Evolutionary conservation across 2,329 filamentous ascomycete species (phyloP), one percentile per base, ranked within the genome.

Genomic region (Trichoderma koningiopsis): DNA sequence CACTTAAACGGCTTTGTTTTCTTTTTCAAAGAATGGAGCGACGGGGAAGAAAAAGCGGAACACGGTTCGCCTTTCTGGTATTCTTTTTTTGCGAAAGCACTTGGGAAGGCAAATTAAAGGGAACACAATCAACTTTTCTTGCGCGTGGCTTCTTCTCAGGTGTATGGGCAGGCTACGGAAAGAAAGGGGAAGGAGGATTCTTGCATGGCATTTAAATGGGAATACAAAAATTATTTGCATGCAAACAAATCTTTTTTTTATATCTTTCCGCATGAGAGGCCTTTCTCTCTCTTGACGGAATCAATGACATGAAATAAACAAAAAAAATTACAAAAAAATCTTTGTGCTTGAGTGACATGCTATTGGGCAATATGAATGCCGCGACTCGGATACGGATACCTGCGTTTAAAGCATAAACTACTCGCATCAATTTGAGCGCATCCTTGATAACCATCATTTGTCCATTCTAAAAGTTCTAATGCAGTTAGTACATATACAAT

Each of bases 161-260:
- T 79, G 78, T 79, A 79, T 77, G 77, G 40, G 76, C 75, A 79
- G 77, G 77, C 77, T 78, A 76, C 77, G 74, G 77, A 49, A 49
- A 24, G 22, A 49, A 24, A 49, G 22, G 75, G 73, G 53, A 43
- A 35, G 49, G 61, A 49, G 62, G 53, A 37, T 47, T 60, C 67
- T 70, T 78, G 76, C 79, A 80, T 78, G 78, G 78, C 78, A 79
- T 79, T 76, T 76, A 75, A 77, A 49, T 76, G 75, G 78, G 77
- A 79, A 78, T 67, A 72, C 56, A 68, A 69, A 65, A 61, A 70
- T 24, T 47, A 64, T 55, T 69, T 76, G 75, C 77, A 77, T 80
- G 76, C 76, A 79, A 76, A 76, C 27, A 49, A 66, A 69, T 71
- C 71, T 49, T 75, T 70, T 64, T 64, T 72, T 71, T 68, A 71